phyloP scores from a whole-genome alignment of 2,329 filamentous ascomycete genomes.

The Stachybotrys echinatus region DNA sequence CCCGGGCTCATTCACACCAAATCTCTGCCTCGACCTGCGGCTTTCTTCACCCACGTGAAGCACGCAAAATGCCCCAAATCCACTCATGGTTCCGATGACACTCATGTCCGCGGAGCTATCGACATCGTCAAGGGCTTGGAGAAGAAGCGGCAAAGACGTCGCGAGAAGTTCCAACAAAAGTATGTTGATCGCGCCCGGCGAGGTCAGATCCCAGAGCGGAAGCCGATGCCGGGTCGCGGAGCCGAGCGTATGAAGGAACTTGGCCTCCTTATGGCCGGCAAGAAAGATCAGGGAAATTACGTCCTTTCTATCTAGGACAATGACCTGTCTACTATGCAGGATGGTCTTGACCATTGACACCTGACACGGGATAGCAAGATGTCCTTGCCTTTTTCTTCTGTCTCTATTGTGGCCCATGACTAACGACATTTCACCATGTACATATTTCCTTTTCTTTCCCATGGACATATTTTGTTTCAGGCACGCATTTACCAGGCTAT shows the following conservation, averaged over 20 bases:
- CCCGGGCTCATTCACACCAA: slow-evolving; percentile 73
- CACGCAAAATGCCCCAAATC: slow-evolving; percentile 32
- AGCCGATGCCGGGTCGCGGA: slow-evolving; percentile 75
- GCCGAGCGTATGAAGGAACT: slow-evolving; percentile 82
- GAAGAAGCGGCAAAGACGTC: slow-evolving; percentile 85
- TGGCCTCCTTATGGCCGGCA: slow-evolving; percentile 82
- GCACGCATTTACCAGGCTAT: not conserved
- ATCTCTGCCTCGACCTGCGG: slow-evolving; percentile 76
- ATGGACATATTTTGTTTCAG: not conserved
- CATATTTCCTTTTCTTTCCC: slow-evolving; percentile 3
- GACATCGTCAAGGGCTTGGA: slow-evolving; percentile 97
- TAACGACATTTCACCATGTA: not conserved
- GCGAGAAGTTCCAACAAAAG: slow-evolving; percentile 88
- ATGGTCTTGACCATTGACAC: not conserved
- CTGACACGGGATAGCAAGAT: not conserved
- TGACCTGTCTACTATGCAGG: too few relatives aligned
- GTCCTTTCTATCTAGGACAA: slow-evolving; percentile 63
- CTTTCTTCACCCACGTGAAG: slow-evolving; percentile 56
- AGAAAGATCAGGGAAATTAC: slow-evolving; percentile 67
- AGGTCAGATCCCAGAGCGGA: slow-evolving; percentile 55
- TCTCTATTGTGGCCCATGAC: too few relatives aligned
- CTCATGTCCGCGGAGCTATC: slow-evolving; percentile 84
- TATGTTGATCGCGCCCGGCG: slow-evolving; percentile 80
- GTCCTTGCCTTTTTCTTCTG: not conserved
- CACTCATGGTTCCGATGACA: slow-evolving; percentile 30